Evolutionary conservation across 23 red algal species (phyloP), one percentile per base, ranked within the genome.

Genomic region (Cyanidioschyzon merolae): DNA sequence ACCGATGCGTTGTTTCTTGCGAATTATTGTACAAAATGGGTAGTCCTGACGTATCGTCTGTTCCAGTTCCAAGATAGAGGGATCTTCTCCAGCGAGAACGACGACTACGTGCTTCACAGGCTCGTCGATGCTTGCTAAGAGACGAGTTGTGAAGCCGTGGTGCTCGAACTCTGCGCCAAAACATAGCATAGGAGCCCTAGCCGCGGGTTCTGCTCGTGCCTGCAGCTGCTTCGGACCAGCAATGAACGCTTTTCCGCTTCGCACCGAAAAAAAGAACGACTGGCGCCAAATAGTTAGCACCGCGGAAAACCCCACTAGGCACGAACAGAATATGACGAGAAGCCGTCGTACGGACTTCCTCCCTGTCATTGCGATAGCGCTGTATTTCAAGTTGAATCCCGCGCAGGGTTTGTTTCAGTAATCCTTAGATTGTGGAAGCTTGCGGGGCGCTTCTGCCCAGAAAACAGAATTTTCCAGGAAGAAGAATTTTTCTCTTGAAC

Each of bases 91-190:
- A 35, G 12, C 29, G 30, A 71, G n/a, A 7, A 71, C 63, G n/a
- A 32, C 63, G 12, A 71, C 63, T 7, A 71, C 63, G 63, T 71
- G 63, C 63, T 25, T 27, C 63, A 71, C 63, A 25, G 63, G 63
- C 21, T 15, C n/a, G 12, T 35, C n/a, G 29, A 71, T 71, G 29
- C 63, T 32, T 7, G 16, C 21, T 3, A 71, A 27, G 12, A 71
- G 29, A 7, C 63, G 63, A 3, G 21, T 35, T 7, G 63, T 71
- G 63, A 32, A 71, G 63, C 30, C 30, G 12, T 27, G 21, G 29
- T 25, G n/a, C 63, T 71, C 63, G 29, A 71, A 71, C 32, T 71
- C 63, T 35, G 30, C 2, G 12, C n/a, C 63, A 27, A 35, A 32
- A 35, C 63, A 71, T 35, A 71, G 3, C 12, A 71, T 17, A 7